Evolutionary conservation across 2,329 filamentous ascomycete genomes (phyloP).

Genomic region (Cryphonectria radicalis): DNA sequence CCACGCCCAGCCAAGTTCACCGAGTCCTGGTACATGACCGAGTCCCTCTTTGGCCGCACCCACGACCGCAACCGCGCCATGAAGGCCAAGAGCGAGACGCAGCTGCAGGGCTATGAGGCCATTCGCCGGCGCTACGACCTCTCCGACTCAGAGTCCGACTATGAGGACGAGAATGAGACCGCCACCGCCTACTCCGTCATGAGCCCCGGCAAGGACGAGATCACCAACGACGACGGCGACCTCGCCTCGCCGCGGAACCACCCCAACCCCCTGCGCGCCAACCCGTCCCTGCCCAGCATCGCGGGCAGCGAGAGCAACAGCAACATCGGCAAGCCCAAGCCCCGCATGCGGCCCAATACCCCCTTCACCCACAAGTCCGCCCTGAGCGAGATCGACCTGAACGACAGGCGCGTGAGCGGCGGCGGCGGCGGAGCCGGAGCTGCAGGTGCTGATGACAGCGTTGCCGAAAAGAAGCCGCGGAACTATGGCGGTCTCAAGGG

Average conservation of each 20-base stretch:
- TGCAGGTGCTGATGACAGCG: conserved; percentile 8
- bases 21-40: conserved; percentile 59
- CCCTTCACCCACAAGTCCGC: conserved; percentile 40
- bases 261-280: conserved; percentile 58
- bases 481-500: background rate
- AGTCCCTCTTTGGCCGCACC: conserved; percentile 58
- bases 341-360: conserved; percentile 35
- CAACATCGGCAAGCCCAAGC: conserved; percentile 23
- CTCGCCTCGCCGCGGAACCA: conserved; percentile 42
- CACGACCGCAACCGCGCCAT: conserved; percentile 53
- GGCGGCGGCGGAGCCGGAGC: conserved; percentile 40
- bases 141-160: conserved; percentile 46
- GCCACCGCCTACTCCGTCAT: conserved; percentile 33
- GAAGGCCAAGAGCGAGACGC: conserved; percentile 39
- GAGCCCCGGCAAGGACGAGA: conserved; percentile 26
- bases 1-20: conserved; percentile 52
- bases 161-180: conserved; percentile 38
- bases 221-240: conserved; percentile 33
- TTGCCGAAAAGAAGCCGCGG: background rate
- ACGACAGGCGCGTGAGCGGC: conserved; percentile 48
- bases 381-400: conserved; percentile 51
- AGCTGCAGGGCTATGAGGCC: conserved; percentile 50
- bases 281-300: conserved; percentile 45
- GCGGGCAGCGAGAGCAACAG: conserved; percentile 19
- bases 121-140: conserved; percentile 51